A percentile compares a stretch with the other conserved stretches of the same genome.
Evolutionary conservation across 1,139 yeast genomes (phyloP).

Genomic region (Magnusiomyces magnusii): DNA sequence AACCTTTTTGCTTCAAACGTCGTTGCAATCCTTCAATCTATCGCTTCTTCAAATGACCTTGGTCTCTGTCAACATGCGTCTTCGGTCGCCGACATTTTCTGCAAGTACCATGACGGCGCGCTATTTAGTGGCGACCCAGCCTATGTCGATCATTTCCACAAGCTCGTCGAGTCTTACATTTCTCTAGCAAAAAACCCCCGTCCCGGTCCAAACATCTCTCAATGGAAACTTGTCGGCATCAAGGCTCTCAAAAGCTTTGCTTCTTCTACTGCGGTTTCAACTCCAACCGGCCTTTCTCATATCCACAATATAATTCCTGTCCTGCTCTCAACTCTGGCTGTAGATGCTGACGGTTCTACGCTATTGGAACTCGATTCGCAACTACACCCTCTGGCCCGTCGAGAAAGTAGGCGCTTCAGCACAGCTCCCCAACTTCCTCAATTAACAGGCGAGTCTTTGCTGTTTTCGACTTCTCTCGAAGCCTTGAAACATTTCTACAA

Average conservation of each 20-base stretch:
- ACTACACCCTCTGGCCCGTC: conserved; percentile 6
- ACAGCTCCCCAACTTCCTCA: conserved; percentile 10
- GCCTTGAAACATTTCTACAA: conserved; percentile 37
- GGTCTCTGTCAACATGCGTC: conserved; percentile 46
- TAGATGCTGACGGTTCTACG: conserved; percentile 16
- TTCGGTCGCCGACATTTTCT: conserved; percentile 46
- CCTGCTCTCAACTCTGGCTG: conserved; percentile 29
- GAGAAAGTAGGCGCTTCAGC: conserved; percentile 10
- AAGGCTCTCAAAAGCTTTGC: conserved; percentile 42
- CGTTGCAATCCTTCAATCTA: conserved; percentile 36
- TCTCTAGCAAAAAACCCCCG: conserved; percentile 15
- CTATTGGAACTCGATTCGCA: conserved; percentile 20
- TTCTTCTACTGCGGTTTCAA: conserved; percentile 37
- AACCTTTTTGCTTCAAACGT: conserved; percentile 63
- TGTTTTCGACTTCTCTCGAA: conserved; percentile 22
- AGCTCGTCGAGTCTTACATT: conserved; percentile 31
- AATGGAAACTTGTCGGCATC: conserved; percentile 46
- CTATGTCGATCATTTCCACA: conserved; percentile 47
- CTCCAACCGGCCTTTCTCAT: conserved; percentile 37
- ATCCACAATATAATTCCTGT: conserved; percentile 40
- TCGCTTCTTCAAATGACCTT: conserved; percentile 47
- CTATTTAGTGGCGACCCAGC: conserved; percentile 64
- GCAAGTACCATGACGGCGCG: conserved; percentile 57
- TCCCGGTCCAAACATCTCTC: conserved; percentile 36
- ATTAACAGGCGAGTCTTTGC: conserved; percentile 14